Conservation (phyloP, 2,329 filamentous ascomycete species). For the Cytospora piceicola region DNA sequence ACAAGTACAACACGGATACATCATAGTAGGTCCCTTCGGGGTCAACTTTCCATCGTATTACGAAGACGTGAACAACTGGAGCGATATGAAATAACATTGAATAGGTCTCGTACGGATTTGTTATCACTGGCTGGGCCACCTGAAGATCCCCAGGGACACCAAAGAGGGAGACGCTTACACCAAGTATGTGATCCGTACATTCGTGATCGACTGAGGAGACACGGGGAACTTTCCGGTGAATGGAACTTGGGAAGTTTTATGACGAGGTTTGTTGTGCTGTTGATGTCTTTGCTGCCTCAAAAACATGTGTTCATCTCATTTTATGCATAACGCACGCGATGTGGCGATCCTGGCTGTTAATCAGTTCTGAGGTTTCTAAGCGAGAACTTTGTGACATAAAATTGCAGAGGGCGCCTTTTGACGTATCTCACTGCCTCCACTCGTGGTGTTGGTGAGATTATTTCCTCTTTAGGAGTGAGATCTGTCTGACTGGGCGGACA, state of each 20-base stretch:
- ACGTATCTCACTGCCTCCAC: neutral
- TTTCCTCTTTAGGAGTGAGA: neutral
- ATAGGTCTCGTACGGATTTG: neutral
- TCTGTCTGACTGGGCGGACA: neutral
- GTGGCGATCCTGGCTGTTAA: neutral
- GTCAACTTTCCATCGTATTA: neutral
- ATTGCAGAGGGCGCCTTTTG: neutral
- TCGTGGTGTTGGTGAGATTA: neutral
- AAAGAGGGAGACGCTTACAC: neutral
- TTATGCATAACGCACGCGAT: neutral
- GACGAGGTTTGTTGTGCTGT: neutral
- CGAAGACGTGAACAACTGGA: neutral
- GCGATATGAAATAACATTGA: neutral
- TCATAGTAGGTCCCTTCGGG: neutral
- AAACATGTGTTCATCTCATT: neutral
- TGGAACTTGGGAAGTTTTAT: neutral
- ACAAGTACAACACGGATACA: neutral
- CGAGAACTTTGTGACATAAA: neutral
- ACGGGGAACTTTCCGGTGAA: neutral
- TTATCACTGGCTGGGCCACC: neutral
- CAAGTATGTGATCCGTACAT: neutral
- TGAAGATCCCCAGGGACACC: neutral
- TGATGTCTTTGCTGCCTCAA: neutral
- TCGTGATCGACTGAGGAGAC: neutral
- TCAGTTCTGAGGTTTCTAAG: too few species aligned